Evolutionary conservation across 768 basidiomycete species (phyloP).

Genomic region (Candolleomyces aberdarensis): DNA sequence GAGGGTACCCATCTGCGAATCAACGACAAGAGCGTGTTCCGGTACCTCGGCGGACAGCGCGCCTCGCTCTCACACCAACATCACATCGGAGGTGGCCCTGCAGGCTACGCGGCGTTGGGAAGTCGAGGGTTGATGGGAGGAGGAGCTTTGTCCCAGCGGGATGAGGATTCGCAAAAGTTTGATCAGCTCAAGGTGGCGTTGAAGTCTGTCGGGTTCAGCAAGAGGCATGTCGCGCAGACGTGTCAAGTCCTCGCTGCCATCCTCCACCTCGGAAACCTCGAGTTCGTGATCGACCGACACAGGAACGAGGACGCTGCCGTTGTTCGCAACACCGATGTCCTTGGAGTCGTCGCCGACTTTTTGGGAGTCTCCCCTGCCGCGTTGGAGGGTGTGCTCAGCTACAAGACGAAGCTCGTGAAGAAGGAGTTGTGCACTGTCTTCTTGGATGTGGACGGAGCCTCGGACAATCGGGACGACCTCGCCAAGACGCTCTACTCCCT

Average conservation of each 20-base stretch:
- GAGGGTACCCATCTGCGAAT: slow-evolving; percentile 88
- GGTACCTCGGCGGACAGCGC: slow-evolving; percentile 53
- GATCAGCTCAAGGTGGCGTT: slow-evolving; percentile 93
- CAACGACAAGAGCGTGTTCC: slow-evolving; percentile 74
- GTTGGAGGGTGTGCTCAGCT: slow-evolving; percentile 80
- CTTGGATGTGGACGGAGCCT: slow-evolving; percentile 90
- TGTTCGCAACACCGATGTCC: slow-evolving; percentile 78
- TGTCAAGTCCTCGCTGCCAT: slow-evolving; percentile 95
- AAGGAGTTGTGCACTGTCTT: slow-evolving; percentile 98
- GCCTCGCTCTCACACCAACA: not conserved
- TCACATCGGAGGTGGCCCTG: not conserved
- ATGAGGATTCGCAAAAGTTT: slow-evolving; percentile 85
- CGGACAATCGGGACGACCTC: slow-evolving; percentile 91
- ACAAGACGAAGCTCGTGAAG: slow-evolving; percentile 89
- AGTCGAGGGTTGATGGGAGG: slow-evolving; percentile 12
- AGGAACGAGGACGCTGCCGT: slow-evolving; percentile 92
- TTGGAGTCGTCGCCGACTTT: slow-evolving; percentile 88
- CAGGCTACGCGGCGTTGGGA: not conserved
- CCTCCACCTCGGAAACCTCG: slow-evolving; percentile 93
- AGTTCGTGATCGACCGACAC: slow-evolving; percentile 80
- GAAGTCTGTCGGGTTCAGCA: slow-evolving; percentile 90
- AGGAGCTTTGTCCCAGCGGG: slow-evolving; percentile 43
- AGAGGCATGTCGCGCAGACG: slow-evolving; percentile 91
- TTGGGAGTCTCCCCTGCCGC: slow-evolving; percentile 73
- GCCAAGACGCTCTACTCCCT: slow-evolving; percentile 92